Evolutionary conservation across 805 yeast genomes (phyloP).

Genomic region (Schwanniomyces sp.): DNA sequence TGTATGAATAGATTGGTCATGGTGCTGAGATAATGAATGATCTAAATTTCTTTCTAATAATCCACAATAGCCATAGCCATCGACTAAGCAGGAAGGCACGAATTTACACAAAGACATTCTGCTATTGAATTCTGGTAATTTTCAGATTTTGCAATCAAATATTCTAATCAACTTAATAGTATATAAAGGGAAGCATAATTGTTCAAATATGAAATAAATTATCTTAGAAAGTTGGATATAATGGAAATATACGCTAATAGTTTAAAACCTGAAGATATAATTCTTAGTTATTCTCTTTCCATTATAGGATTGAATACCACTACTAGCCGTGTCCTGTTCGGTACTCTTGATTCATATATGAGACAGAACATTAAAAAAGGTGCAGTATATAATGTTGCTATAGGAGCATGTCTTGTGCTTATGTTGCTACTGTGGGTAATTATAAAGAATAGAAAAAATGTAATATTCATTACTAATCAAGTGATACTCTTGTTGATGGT

Average conservation of each 20-base stretch:
- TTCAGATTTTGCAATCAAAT: not conserved
- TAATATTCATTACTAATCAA: conserved; percentile 75
- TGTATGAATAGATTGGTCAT: no score
- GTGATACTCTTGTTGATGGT: conserved; percentile 54
- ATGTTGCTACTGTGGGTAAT: conserved; percentile 12
- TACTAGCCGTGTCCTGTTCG: conserved; percentile 9
- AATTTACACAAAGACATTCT: not conserved
- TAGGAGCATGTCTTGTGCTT: conserved; percentile 16
- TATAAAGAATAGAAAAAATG: conserved; percentile 52
- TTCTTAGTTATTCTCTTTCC: conserved; percentile 13
- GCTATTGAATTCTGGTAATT: not conserved
- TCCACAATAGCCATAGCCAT: not conserved
- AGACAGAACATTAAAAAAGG: conserved; percentile 6
- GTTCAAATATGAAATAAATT: not conserved
- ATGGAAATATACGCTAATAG: conserved; percentile 2
- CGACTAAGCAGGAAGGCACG: not conserved
- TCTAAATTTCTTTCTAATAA: no score
- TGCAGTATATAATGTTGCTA: conserved; percentile 15
- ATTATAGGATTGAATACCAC: conserved; percentile 3
- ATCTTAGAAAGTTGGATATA: not conserved
- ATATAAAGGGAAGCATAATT: not conserved
- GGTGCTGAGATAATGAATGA: no score
- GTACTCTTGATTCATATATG: conserved; percentile 10
- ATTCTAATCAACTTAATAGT: no score
- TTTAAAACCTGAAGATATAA: conserved; percentile 7